Base-by-base conservation (phyloP, 2,329 filamentous ascomycete genomes). In the Tolypocladium album region DNA sequence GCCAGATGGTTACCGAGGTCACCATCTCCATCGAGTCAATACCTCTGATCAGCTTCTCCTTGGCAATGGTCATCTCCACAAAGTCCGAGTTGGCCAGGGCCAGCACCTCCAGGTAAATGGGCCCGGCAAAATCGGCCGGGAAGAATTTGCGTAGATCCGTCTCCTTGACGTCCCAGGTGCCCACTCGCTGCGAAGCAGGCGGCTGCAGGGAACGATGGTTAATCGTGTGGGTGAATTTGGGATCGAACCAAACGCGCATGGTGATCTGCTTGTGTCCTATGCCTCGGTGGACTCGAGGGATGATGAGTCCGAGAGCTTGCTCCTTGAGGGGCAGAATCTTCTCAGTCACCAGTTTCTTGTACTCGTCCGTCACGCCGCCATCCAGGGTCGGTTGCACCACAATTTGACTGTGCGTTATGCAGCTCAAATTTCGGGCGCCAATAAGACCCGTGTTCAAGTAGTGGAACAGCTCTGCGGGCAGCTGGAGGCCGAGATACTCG, bases 381-480 rank as follows among this genome's bases (percentile, higher is more conserved):
- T 97, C 94, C 59, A 96, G 78, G 5, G 93, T 94, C n/a, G 93
- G 88, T 58, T 86, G 82, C 58, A 97, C 82, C 38, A 89, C 76
- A 60, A 96, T 83, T 70, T 93, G 87, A 64, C 88, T 86, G 59
- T 90, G 88, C 5, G 90, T 88, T 66, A 96, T 85, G 82, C 87
- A 93, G 71, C 88, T 90, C 15, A 96, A 82, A 43, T 96, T 80
- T 56, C 90, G 85, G 31, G 91, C 81, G 36, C 90, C 86, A 64
- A 97, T 85, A 52, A 97, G 77, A 40, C 91, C 94, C 58, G 84
- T 87, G 61, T 91, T 92, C 57, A 97, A 80, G 72, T 97, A 97
- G 72, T 91, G 89, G 71, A 93, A 92, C 22, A 97, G 79, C 74
- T 99, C 94, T 47, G 92, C 86, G 0, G 94, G 92, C 6, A 99